These are phyloP conservation scores for Globisporangium echinulatum DNA, from an alignment of 352 stramenopile genomes.

Conservation along the genomic window DNA sequence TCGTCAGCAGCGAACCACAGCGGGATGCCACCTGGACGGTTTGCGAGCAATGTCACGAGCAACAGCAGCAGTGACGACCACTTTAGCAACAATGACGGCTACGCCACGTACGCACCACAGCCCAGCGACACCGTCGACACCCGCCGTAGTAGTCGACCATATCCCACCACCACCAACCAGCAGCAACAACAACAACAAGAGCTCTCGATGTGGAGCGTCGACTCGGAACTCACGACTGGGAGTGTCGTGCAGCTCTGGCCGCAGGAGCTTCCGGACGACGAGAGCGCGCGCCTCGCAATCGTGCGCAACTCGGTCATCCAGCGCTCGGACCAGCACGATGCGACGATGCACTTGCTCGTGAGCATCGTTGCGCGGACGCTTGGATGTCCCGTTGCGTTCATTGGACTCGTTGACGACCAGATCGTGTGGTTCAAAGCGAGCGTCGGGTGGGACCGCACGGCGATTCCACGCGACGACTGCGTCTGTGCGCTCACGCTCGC, in stretches of 20 bases:
- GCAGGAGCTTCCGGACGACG: constrained; percentile 34
- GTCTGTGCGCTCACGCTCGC: constrained; percentile 39
- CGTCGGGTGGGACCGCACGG: constrained; percentile 44
- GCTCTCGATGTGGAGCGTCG: constrained; percentile 44
- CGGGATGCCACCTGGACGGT: neutral
- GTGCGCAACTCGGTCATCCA: constrained; percentile 47
- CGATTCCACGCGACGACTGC: constrained; percentile 54
- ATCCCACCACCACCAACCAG: neutral
- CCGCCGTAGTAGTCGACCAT: too few species aligned
- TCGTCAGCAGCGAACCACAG: neutral
- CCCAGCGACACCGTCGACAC: neutral
- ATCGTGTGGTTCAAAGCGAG: constrained; percentile 62
- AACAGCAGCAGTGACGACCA: too few species aligned
- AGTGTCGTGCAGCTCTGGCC: constrained; percentile 68
- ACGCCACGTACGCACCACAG: neutral
- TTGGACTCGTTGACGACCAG: constrained; percentile 56
- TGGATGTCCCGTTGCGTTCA: constrained; percentile 57
- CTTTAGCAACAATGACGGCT: neutral
- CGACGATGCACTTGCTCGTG: constrained; percentile 69
- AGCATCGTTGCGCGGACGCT: constrained; percentile 64
- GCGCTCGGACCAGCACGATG: constrained; percentile 37
- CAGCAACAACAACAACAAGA: constrained; percentile 18
- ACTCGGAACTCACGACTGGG: constrained; percentile 53
- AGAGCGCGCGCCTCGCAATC: constrained; percentile 39
- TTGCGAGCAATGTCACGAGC: neutral